Conservation (phyloP, 1,284 basidiomycete species). For the Trametes pubescens region DNA sequence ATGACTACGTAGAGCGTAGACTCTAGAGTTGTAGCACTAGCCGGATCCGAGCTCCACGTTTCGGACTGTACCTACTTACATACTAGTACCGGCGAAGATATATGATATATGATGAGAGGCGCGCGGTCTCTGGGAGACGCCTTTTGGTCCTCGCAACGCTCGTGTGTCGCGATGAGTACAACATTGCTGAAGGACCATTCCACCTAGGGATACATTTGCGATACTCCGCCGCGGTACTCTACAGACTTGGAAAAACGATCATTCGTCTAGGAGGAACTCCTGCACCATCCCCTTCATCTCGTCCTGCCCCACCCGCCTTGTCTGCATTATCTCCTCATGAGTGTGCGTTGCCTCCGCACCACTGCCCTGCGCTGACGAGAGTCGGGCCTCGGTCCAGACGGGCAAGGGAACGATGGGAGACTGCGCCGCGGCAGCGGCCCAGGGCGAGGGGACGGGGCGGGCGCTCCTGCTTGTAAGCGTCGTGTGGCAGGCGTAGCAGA, state of each 20-base stretch:
- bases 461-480: constrained; percentile 35
- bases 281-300: constrained; percentile 33
- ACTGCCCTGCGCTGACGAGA: constrained; percentile 3
- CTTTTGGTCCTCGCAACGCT: neutral
- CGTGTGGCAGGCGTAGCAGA: constrained; percentile 37
- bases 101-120: neutral
- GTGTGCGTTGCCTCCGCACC: neutral
- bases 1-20: constrained; percentile 21
- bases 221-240: too few species aligned
- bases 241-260: neutral
- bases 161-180: neutral
- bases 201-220: constrained; percentile 1
- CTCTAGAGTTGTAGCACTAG: constrained; percentile 28
- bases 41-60: constrained; percentile 1
- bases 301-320: constrained; percentile 21
- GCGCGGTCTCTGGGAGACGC: neutral
- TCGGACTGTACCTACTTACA: constrained; percentile 26
- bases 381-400: constrained; percentile 26
- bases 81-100: neutral
- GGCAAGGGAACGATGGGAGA: constrained; percentile 22
- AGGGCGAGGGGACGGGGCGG: constrained; percentile 29
- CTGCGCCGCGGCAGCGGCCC: constrained; percentile 3
- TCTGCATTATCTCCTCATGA: constrained; percentile 20
- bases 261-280: constrained; percentile 25
- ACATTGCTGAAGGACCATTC: neutral